These are phyloP conservation scores for Pseudocercospora vitis DNA, from an alignment of 2,329 filamentous ascomycete species.

Conservation along the genomic window DNA sequence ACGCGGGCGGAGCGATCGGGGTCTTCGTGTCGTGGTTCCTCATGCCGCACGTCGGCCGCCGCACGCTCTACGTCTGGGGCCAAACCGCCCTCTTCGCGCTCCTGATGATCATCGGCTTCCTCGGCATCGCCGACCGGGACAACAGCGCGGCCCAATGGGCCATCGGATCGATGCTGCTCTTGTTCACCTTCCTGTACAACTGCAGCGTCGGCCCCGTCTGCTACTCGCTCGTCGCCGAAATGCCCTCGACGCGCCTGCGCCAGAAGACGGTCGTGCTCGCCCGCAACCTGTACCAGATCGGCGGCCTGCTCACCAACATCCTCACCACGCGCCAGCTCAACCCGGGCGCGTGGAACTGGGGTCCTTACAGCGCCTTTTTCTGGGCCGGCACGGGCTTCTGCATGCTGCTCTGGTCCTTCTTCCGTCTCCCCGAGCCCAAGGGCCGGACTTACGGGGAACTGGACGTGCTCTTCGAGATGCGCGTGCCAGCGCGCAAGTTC, in stretches of 20 bases:
- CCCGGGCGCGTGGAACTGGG: slow-evolving; percentile 25
- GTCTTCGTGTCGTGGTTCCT: slow-evolving; percentile 37
- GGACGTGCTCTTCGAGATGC: slow-evolving; percentile 55
- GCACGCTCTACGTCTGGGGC: slow-evolving; percentile 42
- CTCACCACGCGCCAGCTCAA: slow-evolving; percentile 35
- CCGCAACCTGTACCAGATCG: slow-evolving; percentile 34
- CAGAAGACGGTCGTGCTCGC: slow-evolving; percentile 36
- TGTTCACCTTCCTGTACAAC: slow-evolving; percentile 37
- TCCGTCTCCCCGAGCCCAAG: slow-evolving; percentile 44
- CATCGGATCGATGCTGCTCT: slow-evolving; percentile 30
- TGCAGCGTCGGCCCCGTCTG: slow-evolving; percentile 35
- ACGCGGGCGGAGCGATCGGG: slow-evolving; percentile 32
- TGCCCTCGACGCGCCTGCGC: slow-evolving; percentile 33
- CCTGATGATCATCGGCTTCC: slow-evolving; percentile 30
- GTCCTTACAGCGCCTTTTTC: slow-evolving; percentile 39
- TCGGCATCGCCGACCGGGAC: slow-evolving; percentile 24
- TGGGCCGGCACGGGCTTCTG: slow-evolving; percentile 42
- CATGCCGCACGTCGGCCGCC: slow-evolving; percentile 42
- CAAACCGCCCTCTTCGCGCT: slow-evolving; percentile 23
- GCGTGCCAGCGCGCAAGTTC: slow-evolving; percentile 47
- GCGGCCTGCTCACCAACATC: slow-evolving; percentile 28
- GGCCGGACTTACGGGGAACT: slow-evolving; percentile 55
- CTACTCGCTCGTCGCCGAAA: slow-evolving; percentile 35
- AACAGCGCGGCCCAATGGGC: slow-evolving; percentile 30
- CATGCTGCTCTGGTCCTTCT: slow-evolving; percentile 45